phyloP scores from a whole-genome alignment of 208 protist species.

The Trypanosoma melophagium region DNA sequence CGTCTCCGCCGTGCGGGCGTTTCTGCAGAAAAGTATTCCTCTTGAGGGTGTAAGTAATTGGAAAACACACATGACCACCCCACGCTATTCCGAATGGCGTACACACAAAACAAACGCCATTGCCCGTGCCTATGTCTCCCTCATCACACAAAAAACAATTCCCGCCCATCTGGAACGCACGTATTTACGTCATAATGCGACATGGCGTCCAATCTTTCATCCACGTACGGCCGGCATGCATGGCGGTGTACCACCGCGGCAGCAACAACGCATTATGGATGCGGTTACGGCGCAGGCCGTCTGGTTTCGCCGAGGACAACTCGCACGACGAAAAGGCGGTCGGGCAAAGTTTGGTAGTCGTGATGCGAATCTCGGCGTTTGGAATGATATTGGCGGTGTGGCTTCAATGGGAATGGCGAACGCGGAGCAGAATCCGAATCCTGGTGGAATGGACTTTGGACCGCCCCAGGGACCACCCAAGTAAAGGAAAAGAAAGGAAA shows the following conservation, averaged over 20 bases:
- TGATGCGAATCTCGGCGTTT: conserved; percentile 52
- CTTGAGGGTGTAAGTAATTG: conserved; percentile 72
- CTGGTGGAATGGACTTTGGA: conserved; percentile 45
- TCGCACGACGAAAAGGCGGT: conserved; percentile 75
- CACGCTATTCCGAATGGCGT: conserved; percentile 81
- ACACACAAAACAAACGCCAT: conserved; percentile 78
- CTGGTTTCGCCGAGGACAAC: conserved; percentile 55
- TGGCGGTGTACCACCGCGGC: conserved; percentile 62
- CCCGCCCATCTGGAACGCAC: conserved; percentile 76
- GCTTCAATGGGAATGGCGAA: conserved; percentile 45
- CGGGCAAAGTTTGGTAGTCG: conserved; percentile 72
- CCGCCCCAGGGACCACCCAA: conserved; percentile 54
- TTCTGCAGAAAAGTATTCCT: conserved; percentile 48
- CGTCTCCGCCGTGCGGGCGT: conserved; percentile 61
- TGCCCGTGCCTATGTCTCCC: conserved; percentile 71
- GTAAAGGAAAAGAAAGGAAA: conserved; percentile 18
- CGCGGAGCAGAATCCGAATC: conserved; percentile 37
- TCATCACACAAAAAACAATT: conserved; percentile 83
- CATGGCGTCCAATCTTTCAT: conserved; percentile 76
- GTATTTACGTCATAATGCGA: conserved; percentile 83
- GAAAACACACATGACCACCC: conserved; percentile 59
- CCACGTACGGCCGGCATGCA: conserved; percentile 57
- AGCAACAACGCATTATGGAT: conserved; percentile 81
- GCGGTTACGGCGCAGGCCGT: conserved; percentile 62
- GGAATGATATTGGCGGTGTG: conserved; percentile 77